Percentiles rank a stretch among this genome's conserved stretches.
These are phyloP conservation scores for Ogataea paraovalis DNA, from an alignment of 805 yeast species.

Conservation along the genomic window DNA sequence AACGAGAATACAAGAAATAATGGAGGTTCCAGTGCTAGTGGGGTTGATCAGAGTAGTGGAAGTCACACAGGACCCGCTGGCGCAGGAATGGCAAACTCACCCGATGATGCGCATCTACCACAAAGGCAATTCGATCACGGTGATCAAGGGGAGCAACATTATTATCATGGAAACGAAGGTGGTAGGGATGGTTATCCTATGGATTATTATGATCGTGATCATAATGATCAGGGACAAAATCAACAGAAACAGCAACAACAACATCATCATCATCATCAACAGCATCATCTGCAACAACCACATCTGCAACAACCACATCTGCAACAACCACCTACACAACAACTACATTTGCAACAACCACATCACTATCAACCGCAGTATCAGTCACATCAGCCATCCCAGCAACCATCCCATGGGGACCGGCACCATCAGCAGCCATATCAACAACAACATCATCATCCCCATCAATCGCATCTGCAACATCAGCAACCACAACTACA, in stretches of 20 bases:
- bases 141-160: neutral
- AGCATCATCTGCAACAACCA: no score
- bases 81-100: neutral
- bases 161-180: neutral
- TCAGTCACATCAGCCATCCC: neutral
- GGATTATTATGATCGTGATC: neutral
- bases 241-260: no score
- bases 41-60: neutral
- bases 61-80: neutral
- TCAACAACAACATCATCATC: slow-evolving; percentile 1
- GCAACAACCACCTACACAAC: neutral
- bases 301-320: no score
- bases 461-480: neutral
- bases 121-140: neutral
- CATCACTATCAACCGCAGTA: neutral
- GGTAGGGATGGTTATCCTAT: neutral
- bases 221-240: no score
- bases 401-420: neutral
- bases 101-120: neutral
- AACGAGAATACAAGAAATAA: neutral
- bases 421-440: neutral
- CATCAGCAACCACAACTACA: no score
- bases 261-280: no score
- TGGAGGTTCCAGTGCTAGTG: neutral
- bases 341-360: no score